These are phyloP conservation scores for Botrytis fragariae DNA, from an alignment of 2,329 filamentous ascomycete genomes.

Conservation along the genomic window DNA sequence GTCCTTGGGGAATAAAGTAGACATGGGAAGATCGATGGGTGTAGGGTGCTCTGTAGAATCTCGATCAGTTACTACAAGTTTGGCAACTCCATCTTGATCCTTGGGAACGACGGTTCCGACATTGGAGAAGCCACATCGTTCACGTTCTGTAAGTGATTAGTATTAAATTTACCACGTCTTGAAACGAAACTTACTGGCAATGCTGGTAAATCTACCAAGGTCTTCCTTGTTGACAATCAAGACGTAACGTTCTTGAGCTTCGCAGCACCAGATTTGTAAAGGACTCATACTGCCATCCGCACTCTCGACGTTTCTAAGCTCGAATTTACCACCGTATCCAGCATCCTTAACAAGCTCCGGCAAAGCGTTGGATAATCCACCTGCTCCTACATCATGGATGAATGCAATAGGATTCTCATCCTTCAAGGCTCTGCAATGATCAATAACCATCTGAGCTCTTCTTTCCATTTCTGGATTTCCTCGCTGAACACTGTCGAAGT, in stretches of 20 bases:
- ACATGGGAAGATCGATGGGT: slow-evolving; percentile 87
- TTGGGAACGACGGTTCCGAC: slow-evolving; percentile 73
- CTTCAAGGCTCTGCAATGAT: slow-evolving; percentile 83
- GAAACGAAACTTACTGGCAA: slow-evolving; percentile 49
- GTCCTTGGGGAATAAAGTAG: slow-evolving; percentile 81
- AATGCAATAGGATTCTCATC: slow-evolving; percentile 86
- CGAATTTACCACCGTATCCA: slow-evolving; percentile 84
- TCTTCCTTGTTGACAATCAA: slow-evolving; percentile 78
- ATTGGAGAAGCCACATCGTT: slow-evolving; percentile 88
- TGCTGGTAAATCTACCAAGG: slow-evolving; percentile 71
- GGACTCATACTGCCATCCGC: slow-evolving; percentile 91
- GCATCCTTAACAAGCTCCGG: slow-evolving; percentile 92
- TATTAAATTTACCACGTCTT: background rate
- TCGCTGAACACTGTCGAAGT: slow-evolving; percentile 95
- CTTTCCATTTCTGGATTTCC: slow-evolving; percentile 97
- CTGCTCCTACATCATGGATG: slow-evolving; percentile 96
- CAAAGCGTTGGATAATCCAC: slow-evolving; percentile 77
- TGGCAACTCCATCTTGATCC: slow-evolving; percentile 62
- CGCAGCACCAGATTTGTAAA: slow-evolving; percentile 96
- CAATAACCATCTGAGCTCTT: slow-evolving; percentile 96
- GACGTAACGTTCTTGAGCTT: slow-evolving; percentile 95
- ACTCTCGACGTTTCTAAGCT: slow-evolving; percentile 90
- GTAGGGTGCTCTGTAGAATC: slow-evolving; percentile 71
- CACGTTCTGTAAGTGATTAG: slow-evolving; percentile 54
- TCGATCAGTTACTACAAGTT: slow-evolving; percentile 76